Percentiles rank a stretch among this genome's conserved stretches.
These are phyloP conservation scores for Arabidopsis arenosa DNA, from an alignment of 345 rosid genomes.

Conservation along the genomic window DNA sequence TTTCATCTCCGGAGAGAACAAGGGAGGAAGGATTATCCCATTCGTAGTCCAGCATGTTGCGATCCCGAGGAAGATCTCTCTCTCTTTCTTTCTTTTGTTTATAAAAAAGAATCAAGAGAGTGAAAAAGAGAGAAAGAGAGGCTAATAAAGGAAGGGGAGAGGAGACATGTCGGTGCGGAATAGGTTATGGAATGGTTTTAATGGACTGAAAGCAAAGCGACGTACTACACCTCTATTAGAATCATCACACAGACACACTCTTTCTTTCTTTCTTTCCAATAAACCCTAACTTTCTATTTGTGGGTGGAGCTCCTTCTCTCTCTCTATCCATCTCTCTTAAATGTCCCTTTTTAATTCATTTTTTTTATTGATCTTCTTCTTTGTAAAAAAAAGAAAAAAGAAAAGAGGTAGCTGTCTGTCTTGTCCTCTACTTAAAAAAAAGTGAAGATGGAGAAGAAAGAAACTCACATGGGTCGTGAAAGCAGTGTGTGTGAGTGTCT, in stretches of 20 bases:
- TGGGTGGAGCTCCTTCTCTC: conserved; percentile 19
- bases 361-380: too few relatives aligned
- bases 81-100: too few relatives aligned
- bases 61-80: conserved; percentile 47
- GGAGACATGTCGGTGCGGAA: conserved; percentile 67
- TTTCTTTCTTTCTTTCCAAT: background rate
- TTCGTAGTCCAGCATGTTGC: conserved; percentile 80
- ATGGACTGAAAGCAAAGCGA: conserved; percentile 42
- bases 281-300: conserved; percentile 55
- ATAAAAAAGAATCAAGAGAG: background rate
- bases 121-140: conserved; percentile 12
- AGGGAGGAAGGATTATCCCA: conserved; percentile 76
- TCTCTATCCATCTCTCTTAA: background rate
- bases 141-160: conserved; percentile 38
- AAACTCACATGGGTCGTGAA: too few relatives aligned
- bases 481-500: too few relatives aligned
- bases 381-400: too few relatives aligned
- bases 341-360: too few relatives aligned
- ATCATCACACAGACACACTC: too few relatives aligned
- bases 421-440: too few relatives aligned
- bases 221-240: conserved; percentile 43
- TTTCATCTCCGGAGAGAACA: conserved; percentile 46
- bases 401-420: too few relatives aligned
- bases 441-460: too few relatives aligned
- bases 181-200: conserved; percentile 46